Base-by-base conservation (phyloP, 2,329 filamentous ascomycete genomes). In the Cordyceps javanica region DNA sequence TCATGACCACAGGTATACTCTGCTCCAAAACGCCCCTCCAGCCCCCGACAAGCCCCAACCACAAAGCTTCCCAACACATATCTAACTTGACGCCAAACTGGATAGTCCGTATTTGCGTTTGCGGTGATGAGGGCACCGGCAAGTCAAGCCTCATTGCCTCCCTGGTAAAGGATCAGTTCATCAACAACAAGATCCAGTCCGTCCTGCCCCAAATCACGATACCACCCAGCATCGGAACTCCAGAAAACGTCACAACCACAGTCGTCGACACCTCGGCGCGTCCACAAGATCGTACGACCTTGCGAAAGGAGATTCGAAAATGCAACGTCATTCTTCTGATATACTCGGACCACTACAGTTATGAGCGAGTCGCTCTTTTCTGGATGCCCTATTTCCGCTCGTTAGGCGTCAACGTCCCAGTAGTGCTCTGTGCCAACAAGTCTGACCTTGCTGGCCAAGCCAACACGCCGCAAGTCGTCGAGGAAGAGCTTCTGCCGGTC, bases 381-480 rank as follows among this genome's bases (percentile, higher is more conserved):
- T 99, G 94, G 94, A 89, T 99, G 83, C 94, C 94, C 11, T 95
- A 97, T 73, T 97, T 99, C 69, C 89, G 94, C 60, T 96, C 92
- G 4, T 82, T 99, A 39, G 94, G 94, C n/a, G 94, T 99, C 69
- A 99, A 99, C 70, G 91, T 99, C 23, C 94, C 94, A 0, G 94
- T 99, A 11, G 92, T 99, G 45, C 77, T 99, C 58, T 97, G 94
- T 68, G 91, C 94, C 68, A 97, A 97, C 78, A 99, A 99, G 73
- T 90, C 91, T n/a, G 94, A 99, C 67, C 78, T 97, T 55, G 83
- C 85, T 3, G 83, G 82, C 3, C 87, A 89, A 64, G 87, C 84
- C 42, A 89, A 81, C 59, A 91, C 90, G 9, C 82, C 90, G 0
- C 90, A 96, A 70, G 88, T 96, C 9, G 85, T 96, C 46, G 90